Percentiles rank a stretch among this genome's conserved stretches.
phyloP scores from a whole-genome alignment of 192 early-diverging fungal genomes.

The Kappamyces sp. region DNA sequence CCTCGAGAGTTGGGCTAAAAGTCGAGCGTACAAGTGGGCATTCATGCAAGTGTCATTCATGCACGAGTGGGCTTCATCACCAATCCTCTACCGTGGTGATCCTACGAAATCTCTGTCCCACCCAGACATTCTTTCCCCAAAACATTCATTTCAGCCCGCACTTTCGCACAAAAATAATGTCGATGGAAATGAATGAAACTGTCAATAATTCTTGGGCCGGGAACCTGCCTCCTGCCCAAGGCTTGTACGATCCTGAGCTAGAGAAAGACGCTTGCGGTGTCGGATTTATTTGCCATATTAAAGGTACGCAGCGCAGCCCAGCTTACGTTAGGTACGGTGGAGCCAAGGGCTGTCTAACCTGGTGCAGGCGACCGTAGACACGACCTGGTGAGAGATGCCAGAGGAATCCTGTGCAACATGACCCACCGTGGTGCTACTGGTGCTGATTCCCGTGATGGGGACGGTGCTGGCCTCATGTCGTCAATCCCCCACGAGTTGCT shows the following conservation, averaged over 20 bases:
- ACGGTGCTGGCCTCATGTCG: slow-evolving; percentile 97
- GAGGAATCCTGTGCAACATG: slow-evolving; percentile 96
- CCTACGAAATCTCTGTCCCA: too few species aligned
- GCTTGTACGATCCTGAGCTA: slow-evolving; percentile 78
- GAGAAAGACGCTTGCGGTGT: slow-evolving; percentile 98
- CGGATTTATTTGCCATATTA: slow-evolving; percentile 94
- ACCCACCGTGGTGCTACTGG: slow-evolving; percentile 94
- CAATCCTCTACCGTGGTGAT: too few species aligned
- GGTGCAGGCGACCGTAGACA: slow-evolving; percentile 33
- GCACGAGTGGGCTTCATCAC: too few species aligned
- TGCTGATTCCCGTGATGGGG: slow-evolving; percentile 92
- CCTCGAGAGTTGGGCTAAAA: too few species aligned
- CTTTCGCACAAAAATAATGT: too few species aligned
- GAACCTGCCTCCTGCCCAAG: slow-evolving; percentile 77
- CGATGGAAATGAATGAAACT: neutral
- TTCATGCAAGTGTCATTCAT: too few species aligned
- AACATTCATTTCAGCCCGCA: too few species aligned
- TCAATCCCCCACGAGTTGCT: slow-evolving; percentile 90
- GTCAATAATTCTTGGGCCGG: slow-evolving; percentile 61
- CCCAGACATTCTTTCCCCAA: too few species aligned
- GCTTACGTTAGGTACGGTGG: too few species aligned
- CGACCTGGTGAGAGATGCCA: slow-evolving; percentile 84
- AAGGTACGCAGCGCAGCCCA: slow-evolving; percentile 47
- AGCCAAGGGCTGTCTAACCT: too few species aligned
- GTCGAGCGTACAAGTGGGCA: too few species aligned